A percentile compares a stretch with the other conserved stretches of the same genome.
Conservation (phyloP, 768 basidiomycete species). For the Trametes gibbosa region DNA sequence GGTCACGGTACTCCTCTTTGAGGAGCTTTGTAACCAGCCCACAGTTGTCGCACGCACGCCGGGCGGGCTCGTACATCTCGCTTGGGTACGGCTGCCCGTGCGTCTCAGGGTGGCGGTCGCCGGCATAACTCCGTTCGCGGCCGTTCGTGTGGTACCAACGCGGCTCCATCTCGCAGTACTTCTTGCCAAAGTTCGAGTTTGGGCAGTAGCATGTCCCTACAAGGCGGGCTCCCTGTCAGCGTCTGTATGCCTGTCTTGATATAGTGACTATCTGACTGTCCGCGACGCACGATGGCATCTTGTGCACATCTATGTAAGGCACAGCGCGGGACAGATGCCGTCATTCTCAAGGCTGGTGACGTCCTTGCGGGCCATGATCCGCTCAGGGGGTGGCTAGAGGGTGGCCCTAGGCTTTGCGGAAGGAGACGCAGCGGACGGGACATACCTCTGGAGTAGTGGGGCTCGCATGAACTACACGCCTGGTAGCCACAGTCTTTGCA, state of each 20-base stretch:
- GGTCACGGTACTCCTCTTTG: constrained; percentile 20
- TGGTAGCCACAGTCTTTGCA: constrained; percentile 37
- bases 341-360: neutral
- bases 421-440: neutral
- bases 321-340: neutral
- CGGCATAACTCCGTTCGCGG: constrained; percentile 28
- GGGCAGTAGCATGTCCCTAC: constrained; percentile 38
- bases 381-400: neutral
- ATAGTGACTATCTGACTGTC: neutral
- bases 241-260: neutral
- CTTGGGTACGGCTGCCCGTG: constrained; percentile 22
- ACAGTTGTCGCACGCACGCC: constrained; percentile 34
- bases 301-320: neutral
- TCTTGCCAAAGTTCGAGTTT: constrained; percentile 33
- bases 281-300: neutral
- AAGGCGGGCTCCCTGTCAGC: constrained; percentile 2
- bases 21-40: constrained; percentile 24
- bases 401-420: neutral
- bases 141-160: constrained; percentile 32
- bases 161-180: constrained; percentile 33
- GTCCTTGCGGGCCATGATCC: neutral
- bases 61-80: constrained; percentile 29
- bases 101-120: constrained; percentile 36
- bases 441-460: constrained; percentile 29
- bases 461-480: constrained; percentile 34